Percentiles rank a stretch among this genome's conserved stretches.
phyloP scores from a whole-genome alignment of 305 asterid genomes.

The Rubia tinctorum region DNA sequence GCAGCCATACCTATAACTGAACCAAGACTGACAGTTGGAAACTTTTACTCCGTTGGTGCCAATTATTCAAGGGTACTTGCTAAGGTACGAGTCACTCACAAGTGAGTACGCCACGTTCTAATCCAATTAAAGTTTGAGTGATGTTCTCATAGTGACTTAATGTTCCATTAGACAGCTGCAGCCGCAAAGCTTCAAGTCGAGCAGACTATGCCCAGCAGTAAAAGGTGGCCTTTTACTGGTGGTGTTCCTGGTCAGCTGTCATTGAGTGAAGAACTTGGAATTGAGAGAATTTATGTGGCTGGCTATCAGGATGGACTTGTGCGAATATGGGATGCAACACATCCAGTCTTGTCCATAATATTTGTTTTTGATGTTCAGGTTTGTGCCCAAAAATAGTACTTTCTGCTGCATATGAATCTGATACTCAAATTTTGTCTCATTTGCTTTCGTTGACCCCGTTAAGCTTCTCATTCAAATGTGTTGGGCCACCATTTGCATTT shows the following conservation, averaged over 20 bases:
- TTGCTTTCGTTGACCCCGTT: constrained; percentile 4
- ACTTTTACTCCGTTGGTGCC: constrained; percentile 38
- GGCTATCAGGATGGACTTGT: constrained; percentile 93
- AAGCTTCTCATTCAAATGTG: constrained; percentile 13
- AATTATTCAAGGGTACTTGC: constrained; percentile 37
- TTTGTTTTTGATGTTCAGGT: constrained; percentile 66
- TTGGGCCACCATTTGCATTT: constrained; percentile 15
- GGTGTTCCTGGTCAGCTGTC: constrained; percentile 59
- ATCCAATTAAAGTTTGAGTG: neutral
- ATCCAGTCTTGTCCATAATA: constrained; percentile 63
- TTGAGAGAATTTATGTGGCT: constrained; percentile 72
- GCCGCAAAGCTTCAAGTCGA: constrained; percentile 41
- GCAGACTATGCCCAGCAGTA: constrained; percentile 31
- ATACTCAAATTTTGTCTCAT: neutral
- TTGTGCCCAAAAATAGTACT: constrained; percentile 25
- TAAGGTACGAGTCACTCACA: constrained; percentile 42
- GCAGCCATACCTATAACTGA: constrained; percentile 75
- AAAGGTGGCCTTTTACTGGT: constrained; percentile 81
- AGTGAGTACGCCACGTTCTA: neutral
- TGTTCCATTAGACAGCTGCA: constrained; percentile 55
- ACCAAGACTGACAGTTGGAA: constrained; percentile 76
- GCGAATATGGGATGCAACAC: constrained; percentile 89
- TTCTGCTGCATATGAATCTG: constrained; percentile 11
- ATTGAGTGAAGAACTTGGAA: constrained; percentile 37
- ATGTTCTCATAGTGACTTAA: constrained; percentile 32